Evolutionary conservation across 169 alveolate species (phyloP), one percentile per base, ranked within the genome.

Genomic region (Cryptosporidium xiaoi): DNA sequence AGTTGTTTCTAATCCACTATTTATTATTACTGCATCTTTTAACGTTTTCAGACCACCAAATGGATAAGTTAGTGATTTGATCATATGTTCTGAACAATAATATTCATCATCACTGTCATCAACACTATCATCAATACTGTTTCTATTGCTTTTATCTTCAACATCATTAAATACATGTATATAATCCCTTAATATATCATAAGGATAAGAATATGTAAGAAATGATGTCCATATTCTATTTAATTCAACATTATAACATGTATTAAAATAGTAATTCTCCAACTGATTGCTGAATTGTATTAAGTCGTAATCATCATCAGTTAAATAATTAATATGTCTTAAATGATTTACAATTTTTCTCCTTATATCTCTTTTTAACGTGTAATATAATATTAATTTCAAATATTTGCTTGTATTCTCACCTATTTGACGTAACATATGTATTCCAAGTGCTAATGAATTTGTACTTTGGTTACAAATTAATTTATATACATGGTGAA

Each of bases 361-460:
- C 0, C 95, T 84, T 27, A 93, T 91, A 13, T 90, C 91, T 34
- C 94, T 84, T 16, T 91, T 90, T 7, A 92, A 64, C 20, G 95
- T 93, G 64, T 83, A 91, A 82, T 85, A 84, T 53, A 93, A 91
- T 62, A 85, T 92, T 1, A 87, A 90, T 58, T 82, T 77, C 33
- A 69, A 65, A 62, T 65, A 90, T 33, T 58, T 64, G 12, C 84
- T 66, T 48, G 90, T 71, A 48, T 90, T 83, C 40, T 46, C 85
- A 40, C 95, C 95, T 16, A 93, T 83, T 56, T 93, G 90, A 29
- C 94, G 87, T 44, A 93, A 90, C 93, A 91, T 91, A 69, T 93
- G 95, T 82, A 91, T 84, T 20, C 93, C 92, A 36, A 91, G 90
- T 27, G 91, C 83, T 53, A 93, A 51, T 65, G 91, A 91, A 27